phyloP scores from a whole-genome alignment of 495 filamentous ascomycete genomes.

The Hyaloscypha variabilis region DNA sequence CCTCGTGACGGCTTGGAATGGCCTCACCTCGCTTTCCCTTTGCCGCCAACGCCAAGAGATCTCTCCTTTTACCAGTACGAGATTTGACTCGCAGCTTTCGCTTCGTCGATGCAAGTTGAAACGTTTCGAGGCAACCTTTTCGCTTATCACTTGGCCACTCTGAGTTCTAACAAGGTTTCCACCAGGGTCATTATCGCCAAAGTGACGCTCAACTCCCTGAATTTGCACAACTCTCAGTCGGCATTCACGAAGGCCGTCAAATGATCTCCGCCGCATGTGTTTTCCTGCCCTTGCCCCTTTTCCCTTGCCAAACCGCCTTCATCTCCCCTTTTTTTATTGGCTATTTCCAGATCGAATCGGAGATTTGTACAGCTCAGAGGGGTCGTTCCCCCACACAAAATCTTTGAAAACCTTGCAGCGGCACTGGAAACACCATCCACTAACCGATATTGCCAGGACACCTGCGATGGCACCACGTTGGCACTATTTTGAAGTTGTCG shows the following conservation, averaged over 20 bases:
- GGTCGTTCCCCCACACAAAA: background rate
- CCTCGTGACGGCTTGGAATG: constrained; percentile 1
- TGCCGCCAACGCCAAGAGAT: background rate
- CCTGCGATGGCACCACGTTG: background rate
- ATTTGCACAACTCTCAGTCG: too few relatives aligned
- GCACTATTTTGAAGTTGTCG: background rate
- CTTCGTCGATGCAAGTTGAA: background rate
- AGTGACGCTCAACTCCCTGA: too few relatives aligned
- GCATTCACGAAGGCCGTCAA: constrained; percentile 9
- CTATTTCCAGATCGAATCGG: constrained; percentile 6
- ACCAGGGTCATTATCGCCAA: too few relatives aligned
- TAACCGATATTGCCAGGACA: background rate
- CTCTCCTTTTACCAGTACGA: background rate
- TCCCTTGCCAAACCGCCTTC: background rate
- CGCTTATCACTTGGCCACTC: background rate
- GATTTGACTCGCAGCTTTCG: background rate
- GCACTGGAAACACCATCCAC: background rate
- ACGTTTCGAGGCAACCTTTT: background rate
- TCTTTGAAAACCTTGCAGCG: background rate
- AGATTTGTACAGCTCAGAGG: constrained; percentile 5
- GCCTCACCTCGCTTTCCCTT: background rate
- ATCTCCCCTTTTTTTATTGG: constrained; percentile 3
- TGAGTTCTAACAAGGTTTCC: background rate
- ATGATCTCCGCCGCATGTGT: constrained; percentile 10
- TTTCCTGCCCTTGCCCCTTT: constrained; percentile 10